A percentile compares a stretch with the other conserved stretches of the same genome.
Evolutionary conservation across 2,329 filamentous ascomycete genomes (phyloP).

Genomic region (Penicillium crustosum): DNA sequence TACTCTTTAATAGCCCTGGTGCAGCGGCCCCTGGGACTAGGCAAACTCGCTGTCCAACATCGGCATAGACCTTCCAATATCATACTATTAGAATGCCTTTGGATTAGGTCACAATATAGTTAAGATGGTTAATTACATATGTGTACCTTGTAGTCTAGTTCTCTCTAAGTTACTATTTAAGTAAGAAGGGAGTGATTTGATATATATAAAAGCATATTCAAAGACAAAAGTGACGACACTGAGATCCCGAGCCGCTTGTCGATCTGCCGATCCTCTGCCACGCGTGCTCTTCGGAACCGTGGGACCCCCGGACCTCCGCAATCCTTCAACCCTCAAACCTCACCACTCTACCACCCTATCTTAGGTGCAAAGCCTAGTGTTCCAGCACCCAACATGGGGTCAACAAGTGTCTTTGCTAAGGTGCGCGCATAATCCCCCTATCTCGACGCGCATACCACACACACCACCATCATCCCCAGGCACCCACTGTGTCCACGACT

Average conservation of each 20-base stretch:
- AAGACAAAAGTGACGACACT: not conserved
- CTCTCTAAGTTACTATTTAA: not conserved
- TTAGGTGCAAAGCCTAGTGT: not conserved
- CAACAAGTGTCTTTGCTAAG: slow-evolving; percentile 33
- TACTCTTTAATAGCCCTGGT: not conserved
- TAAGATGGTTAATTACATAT: not conserved
- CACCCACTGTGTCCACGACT: not conserved
- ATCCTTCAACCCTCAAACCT: not conserved
- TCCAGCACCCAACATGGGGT: slow-evolving; percentile 27
- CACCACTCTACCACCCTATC: not conserved
- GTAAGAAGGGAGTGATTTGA: not conserved
- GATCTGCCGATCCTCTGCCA: slow-evolving; percentile 5
- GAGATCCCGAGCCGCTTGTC: not conserved
- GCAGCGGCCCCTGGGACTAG: not conserved
- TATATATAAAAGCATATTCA: not conserved
- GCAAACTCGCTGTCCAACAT: not conserved
- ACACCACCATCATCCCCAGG: not conserved
- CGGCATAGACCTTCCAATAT: not conserved
- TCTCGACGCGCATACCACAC: not conserved
- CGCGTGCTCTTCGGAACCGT: not conserved
- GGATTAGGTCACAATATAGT: not conserved
- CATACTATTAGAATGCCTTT: not conserved
- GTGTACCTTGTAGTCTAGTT: not conserved
- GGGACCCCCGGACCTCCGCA: slow-evolving; percentile 1
- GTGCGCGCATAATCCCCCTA: slow-evolving; percentile 14